Evolutionary conservation across 495 filamentous ascomycete species (phyloP), one percentile per base, ranked within the genome.

Genomic region (Chaetomium cochliodes): DNA sequence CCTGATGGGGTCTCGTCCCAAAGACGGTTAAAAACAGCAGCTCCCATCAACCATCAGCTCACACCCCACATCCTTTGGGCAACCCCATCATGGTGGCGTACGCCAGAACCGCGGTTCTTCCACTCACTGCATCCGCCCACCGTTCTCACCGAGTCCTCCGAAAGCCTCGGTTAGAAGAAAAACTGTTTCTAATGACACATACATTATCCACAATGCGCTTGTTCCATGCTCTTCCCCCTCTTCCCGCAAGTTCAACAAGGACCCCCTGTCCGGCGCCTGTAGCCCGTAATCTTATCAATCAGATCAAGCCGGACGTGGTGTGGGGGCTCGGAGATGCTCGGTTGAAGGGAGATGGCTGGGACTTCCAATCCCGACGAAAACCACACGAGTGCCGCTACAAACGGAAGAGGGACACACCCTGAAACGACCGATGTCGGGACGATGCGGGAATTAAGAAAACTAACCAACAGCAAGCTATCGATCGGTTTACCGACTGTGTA

Each of bases 241-340:
- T 9, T 20, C 33, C 39, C 30, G n/a, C 5, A 15, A 15, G 6
- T 7, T 33, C 16, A 15, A 39, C 30, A 18, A 23, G 6, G 30
- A 58, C 41, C 57, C 44, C 56, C 41, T 41, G 28, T 25, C 42
- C 9, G 22, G 58, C 28, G 3, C 28, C 4, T 62, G 25, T 7
- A 18, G 46, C 59, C n/a, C 20, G 39, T 62, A 52, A 62, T 62
- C 59, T 62, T 62, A 62, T 62, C 59, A 62, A 62, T 62, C 59
- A 39, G 59, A 62, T 62, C 59, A 30, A 30, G 28, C 28, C 28
- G n/a, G n/a, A n/a, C 30, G 15, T 33, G 3, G 30, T 16, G 55
- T 22, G 57, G 41, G 55, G 57, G 41, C 42, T 6, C 16, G 22
- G 39, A 59, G 39, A 59, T 33, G 20, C 55, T 18, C 37, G 16